Percentiles rank a stretch among this genome's conserved stretches.
Conservation (phyloP, 306 rosid genomes). For the Cicer chorassanicum region DNA sequence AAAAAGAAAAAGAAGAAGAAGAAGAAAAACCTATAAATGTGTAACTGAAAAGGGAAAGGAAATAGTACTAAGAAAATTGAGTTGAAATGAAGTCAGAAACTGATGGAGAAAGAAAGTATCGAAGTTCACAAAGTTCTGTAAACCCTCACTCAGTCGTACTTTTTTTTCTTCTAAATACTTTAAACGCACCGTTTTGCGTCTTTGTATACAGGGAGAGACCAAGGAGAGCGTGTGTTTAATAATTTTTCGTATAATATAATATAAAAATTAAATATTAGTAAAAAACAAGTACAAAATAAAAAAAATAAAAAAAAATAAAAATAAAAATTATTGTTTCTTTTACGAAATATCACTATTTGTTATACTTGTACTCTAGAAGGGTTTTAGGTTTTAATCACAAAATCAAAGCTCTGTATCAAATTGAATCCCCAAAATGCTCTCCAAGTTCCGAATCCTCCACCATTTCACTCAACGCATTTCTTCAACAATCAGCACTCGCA, state of each 20-base stretch:
- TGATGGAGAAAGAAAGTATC: background rate
- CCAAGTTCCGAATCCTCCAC: conserved; percentile 46
- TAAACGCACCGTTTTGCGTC: background rate
- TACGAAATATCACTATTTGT: too few relatives aligned
- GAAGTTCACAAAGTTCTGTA: background rate
- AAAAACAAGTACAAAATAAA: too few relatives aligned
- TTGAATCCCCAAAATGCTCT: conserved; percentile 46
- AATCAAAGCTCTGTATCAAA: background rate
- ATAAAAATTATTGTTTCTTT: too few relatives aligned
- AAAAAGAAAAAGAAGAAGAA: background rate
- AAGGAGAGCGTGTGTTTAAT: background rate
- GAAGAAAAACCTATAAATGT: background rate
- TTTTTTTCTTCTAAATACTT: background rate
- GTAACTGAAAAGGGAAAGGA: background rate
- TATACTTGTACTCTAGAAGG: too few relatives aligned
- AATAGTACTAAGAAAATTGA: background rate
- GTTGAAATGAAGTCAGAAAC: background rate
- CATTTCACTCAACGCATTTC: conserved; percentile 33
- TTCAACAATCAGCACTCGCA: conserved; percentile 31
- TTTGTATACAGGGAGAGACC: background rate
- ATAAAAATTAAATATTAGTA: too few relatives aligned
- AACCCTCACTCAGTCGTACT: background rate
- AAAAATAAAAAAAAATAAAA: too few relatives aligned
- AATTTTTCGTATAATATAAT: background rate
- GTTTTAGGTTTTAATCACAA: too few relatives aligned